phyloP scores from a whole-genome alignment of 306 rosid genomes.

The Sphenostylis stenocarpa region DNA sequence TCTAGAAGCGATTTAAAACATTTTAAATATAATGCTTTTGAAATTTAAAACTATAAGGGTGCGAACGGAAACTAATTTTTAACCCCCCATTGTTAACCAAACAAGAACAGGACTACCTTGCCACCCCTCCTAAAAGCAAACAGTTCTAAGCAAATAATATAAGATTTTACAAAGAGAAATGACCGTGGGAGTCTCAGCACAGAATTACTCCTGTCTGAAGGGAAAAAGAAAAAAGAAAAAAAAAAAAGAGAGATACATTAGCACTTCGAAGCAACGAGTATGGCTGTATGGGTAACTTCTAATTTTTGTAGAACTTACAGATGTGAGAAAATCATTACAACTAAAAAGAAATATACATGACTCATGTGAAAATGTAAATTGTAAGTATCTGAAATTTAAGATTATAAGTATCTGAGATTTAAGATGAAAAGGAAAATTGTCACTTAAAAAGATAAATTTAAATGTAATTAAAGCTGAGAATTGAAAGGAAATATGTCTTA shows the following conservation, averaged over 20 bases:
- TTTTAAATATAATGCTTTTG: no score
- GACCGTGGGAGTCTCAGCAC: not conserved
- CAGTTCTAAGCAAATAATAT: no score
- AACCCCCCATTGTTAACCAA: no score
- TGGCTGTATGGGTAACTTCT: not conserved
- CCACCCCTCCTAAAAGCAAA: no score
- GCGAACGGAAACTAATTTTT: no score
- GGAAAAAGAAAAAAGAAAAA: not conserved
- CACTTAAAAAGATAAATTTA: not conserved
- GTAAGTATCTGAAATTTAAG: no score
- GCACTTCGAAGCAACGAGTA: not conserved
- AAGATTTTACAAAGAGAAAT: no score
- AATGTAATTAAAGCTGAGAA: not conserved
- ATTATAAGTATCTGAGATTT: not conserved
- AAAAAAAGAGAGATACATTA: not conserved
- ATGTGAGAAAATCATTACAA: not conserved
- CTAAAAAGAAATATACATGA: not conserved
- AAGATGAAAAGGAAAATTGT: not conserved
- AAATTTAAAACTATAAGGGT: no score
- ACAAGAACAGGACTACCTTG: no score
- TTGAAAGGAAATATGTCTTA: not conserved
- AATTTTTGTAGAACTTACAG: not conserved
- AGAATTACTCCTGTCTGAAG: not conserved
- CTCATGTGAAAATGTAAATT: not conserved
- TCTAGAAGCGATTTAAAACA: no score